These are phyloP conservation scores for Ustilago cynodontis DNA, from an alignment of 1,284 basidiomycete species.

Conservation along the genomic window DNA sequence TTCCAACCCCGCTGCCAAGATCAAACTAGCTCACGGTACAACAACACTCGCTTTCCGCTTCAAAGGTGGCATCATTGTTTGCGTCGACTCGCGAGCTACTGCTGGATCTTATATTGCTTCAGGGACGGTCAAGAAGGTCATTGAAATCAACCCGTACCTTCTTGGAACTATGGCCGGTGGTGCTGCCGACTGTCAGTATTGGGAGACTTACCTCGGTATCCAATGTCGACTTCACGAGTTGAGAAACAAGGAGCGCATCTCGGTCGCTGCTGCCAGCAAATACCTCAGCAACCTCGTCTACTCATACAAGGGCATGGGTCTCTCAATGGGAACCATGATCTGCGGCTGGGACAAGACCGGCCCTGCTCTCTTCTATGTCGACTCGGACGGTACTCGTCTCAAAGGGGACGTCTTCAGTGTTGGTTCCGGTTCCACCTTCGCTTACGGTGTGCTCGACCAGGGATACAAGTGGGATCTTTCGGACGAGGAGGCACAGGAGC, in stretches of 20 bases:
- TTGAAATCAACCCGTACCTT: conserved; percentile 99
- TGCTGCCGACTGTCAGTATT: conserved; percentile 74
- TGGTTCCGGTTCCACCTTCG: conserved; percentile 96
- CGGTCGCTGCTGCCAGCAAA: conserved; percentile 97
- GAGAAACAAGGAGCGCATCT: conserved; percentile 96
- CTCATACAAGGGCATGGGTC: conserved; percentile 97
- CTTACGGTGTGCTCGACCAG: conserved; percentile 97
- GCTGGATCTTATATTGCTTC: conserved; percentile 94
- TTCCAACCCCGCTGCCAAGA: conserved; percentile 72
- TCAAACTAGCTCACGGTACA: conserved; percentile 99
- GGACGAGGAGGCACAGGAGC: conserved; percentile 93
- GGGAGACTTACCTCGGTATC: conserved; percentile 90
- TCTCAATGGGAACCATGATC: conserved; percentile 99
- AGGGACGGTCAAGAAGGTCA: conserved; percentile 75
- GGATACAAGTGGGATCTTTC: conserved; percentile 93
- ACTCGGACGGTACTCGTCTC: conserved; percentile 93
- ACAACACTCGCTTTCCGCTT: conserved; percentile 98
- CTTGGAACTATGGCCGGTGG: conserved; percentile 99
- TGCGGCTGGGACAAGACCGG: conserved; percentile 99
- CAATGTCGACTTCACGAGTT: conserved; percentile 97
- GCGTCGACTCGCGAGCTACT: conserved; percentile 96
- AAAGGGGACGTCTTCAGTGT: conserved; percentile 98
- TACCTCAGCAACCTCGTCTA: conserved; percentile 98
- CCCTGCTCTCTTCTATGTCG: conserved; percentile 97
- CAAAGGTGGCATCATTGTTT: conserved; percentile 95